Evolutionary conservation across 1,284 basidiomycete species (phyloP).

Genomic region (Jaminaea rosea): DNA sequence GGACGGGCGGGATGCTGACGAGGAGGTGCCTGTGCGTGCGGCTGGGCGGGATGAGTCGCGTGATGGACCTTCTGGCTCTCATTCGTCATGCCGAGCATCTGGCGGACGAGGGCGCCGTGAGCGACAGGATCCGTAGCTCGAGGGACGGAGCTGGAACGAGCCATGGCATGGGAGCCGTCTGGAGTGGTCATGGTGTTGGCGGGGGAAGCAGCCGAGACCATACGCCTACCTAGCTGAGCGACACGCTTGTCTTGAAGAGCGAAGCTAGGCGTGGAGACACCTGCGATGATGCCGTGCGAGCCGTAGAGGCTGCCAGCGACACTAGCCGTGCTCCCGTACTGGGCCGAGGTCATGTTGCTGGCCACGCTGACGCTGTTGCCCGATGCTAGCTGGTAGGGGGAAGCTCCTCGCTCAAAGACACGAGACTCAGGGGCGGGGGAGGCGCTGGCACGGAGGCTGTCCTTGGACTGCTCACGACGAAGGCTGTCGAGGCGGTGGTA

Average conservation of each 20-base stretch:
- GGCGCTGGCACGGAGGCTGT: constrained; percentile 4
- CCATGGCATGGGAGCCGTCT: not conserved
- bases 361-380: constrained; percentile 82
- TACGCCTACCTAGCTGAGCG: constrained; percentile 2
- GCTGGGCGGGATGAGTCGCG: not conserved
- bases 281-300: no score
- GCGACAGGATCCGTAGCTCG: not conserved
- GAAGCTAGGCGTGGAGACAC: no score
- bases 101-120: constrained; percentile 24
- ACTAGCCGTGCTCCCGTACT: constrained; percentile 49
- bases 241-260: constrained; percentile 1
- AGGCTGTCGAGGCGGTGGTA: no score
- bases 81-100: constrained; percentile 25
- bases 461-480: no score
- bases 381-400: constrained; percentile 37
- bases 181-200: not conserved
- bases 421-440: not conserved
- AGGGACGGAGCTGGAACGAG: no score
- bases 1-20: constrained; percentile 20
- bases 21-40: constrained; percentile 7
- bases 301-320: not conserved
- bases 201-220: not conserved
- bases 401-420: constrained; percentile 6
- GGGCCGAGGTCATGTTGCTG: constrained; percentile 76
- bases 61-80: not conserved